Evolutionary conservation across 768 basidiomycete species (phyloP).

Genomic region (Dacryopinax spathularia): DNA sequence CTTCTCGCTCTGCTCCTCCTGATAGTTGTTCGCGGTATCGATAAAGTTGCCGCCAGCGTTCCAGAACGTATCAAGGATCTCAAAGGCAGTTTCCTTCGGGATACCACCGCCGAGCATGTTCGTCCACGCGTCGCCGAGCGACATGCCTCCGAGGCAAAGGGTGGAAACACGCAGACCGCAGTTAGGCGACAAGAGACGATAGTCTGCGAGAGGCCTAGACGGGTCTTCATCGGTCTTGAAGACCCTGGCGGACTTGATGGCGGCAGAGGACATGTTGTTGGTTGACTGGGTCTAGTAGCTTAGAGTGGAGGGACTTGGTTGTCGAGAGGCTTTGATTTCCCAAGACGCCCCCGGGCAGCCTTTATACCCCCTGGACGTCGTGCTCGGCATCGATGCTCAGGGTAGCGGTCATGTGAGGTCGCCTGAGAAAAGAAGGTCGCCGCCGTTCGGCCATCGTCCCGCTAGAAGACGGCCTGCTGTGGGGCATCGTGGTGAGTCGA

Average conservation of each 20-base stretch:
- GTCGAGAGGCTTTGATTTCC: no score
- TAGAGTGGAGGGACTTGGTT: no score
- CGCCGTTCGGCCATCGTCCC: no score
- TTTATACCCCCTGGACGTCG: no score
- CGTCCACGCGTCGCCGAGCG: constrained; percentile 31
- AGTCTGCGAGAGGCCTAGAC: constrained; percentile 20
- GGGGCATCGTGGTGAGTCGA: no score
- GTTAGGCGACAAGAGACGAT: constrained; percentile 25
- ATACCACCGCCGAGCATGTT: constrained; percentile 29
- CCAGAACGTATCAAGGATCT: constrained; percentile 22
- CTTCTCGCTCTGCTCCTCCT: constrained; percentile 20
- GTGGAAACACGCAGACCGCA: constrained; percentile 36
- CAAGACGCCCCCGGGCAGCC: no score
- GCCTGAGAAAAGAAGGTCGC: no score
- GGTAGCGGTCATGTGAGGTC: no score
- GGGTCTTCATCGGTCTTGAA: constrained; percentile 5
- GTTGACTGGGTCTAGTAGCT: neutral
- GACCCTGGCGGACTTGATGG: neutral
- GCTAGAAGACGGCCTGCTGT: no score
- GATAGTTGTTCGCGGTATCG: constrained; percentile 22
- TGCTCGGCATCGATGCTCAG: no score
- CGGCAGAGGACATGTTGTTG: neutral
- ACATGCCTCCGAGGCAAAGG: constrained; percentile 32
- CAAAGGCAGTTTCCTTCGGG: constrained; percentile 30
- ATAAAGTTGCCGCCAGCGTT: constrained; percentile 23